These are phyloP conservation scores for Kwoniella mangroviensis DNA, from an alignment of 768 basidiomycete genomes.

Conservation along the genomic window DNA sequence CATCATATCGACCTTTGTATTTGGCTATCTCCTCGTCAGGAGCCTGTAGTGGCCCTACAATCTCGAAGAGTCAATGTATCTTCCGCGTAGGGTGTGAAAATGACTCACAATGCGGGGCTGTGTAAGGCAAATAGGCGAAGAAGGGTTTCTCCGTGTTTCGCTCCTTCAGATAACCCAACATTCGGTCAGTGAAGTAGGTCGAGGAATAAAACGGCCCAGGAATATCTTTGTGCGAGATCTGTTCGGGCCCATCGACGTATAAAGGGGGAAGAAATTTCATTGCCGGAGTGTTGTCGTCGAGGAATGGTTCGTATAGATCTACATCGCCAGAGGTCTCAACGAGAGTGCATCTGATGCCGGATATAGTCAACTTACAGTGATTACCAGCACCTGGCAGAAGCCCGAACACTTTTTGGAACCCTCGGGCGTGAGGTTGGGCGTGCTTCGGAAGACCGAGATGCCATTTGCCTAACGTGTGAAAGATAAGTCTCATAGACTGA, in stretches of 20 bases:
- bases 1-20: constrained; percentile 51
- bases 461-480: constrained; percentile 46
- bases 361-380: constrained; percentile 29
- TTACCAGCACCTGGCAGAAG: constrained; percentile 45
- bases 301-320: constrained; percentile 41
- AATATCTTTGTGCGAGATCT: constrained; percentile 43
- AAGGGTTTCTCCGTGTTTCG: constrained; percentile 45
- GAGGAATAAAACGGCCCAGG: constrained; percentile 45
- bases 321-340: background rate
- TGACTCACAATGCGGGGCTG: constrained; percentile 50
- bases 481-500: background rate
- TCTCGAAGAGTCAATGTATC: constrained; percentile 4
- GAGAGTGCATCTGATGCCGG: background rate
- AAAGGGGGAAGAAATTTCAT: constrained; percentile 44
- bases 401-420: constrained; percentile 47
- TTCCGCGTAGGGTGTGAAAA: background rate
- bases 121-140: constrained; percentile 53
- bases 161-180: constrained; percentile 31
- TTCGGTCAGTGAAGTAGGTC: constrained; percentile 35
- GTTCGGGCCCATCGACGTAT: constrained; percentile 39
- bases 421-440: constrained; percentile 39
- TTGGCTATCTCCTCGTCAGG: constrained; percentile 37
- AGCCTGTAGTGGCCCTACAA: constrained; percentile 44
- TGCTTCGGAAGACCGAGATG: constrained; percentile 51
- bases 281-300: constrained; percentile 39